phyloP scores from a whole-genome alignment of 2,329 filamentous ascomycete species.

The Lachnellula occidentalis region DNA sequence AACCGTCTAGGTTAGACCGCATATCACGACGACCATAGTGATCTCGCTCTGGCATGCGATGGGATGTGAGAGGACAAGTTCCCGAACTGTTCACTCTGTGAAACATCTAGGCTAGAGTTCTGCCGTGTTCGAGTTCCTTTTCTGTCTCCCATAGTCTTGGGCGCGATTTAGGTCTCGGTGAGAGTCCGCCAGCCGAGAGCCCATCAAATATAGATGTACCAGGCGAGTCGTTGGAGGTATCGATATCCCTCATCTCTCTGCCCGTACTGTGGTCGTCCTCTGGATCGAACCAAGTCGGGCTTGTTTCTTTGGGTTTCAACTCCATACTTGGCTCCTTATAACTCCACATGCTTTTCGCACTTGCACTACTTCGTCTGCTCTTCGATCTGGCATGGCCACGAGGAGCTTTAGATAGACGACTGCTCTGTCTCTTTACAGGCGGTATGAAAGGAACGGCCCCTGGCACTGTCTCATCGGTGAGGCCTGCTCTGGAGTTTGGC shows the following conservation, averaged over 20 bases:
- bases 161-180: constrained; percentile 23
- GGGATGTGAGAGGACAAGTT: neutral
- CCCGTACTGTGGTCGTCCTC: constrained; percentile 15
- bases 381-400: constrained; percentile 26
- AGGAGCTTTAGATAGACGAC: constrained; percentile 45
- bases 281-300: constrained; percentile 24
- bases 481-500: constrained; percentile 55
- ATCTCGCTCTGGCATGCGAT: neutral
- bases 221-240: constrained; percentile 17
- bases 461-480: constrained; percentile 56
- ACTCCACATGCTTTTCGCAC: constrained; percentile 26
- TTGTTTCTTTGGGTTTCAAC: constrained; percentile 14
- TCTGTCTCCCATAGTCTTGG: constrained; percentile 11
- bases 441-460: constrained; percentile 56
- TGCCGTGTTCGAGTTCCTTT: constrained; percentile 19
- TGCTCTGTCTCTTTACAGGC: constrained; percentile 46
- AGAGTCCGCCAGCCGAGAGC: constrained; percentile 15
- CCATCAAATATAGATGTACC: constrained; percentile 20
- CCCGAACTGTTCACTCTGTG: neutral
- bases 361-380: constrained; percentile 28
- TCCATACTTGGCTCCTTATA: constrained; percentile 16
- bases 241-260: constrained; percentile 10
- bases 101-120: constrained; percentile 2
- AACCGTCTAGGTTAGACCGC: neutral
- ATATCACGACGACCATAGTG: neutral